Base-by-base conservation (phyloP, 2,329 filamentous ascomycete species). In the Elsinoe australis region DNA sequence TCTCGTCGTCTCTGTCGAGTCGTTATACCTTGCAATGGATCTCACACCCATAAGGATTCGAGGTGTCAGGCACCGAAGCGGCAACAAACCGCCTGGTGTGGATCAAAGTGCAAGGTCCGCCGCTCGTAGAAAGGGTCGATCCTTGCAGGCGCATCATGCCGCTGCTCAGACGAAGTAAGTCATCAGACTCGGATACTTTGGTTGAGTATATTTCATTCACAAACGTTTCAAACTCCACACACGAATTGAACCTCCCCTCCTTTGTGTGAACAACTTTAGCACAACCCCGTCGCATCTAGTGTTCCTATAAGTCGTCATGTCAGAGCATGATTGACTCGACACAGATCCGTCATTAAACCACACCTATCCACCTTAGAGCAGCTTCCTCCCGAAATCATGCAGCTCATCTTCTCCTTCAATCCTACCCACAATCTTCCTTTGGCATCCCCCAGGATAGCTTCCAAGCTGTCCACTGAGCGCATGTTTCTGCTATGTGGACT, bases 301-400 rank as follows among this genome's bases (percentile, higher is more conserved):
- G n/a, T n/a, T n/a, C n/a, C n/a, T n/a, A 12, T 29, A 29, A 29
- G 26, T 29, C 7, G 26, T 12, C 6, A 29, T 41, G 38, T 17
- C 33, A 46, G 44, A 50, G 29, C 44, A 48, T 32, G 29, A 47
- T 32, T 14, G 12, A 17, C 26, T 12, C 6, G 26, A 29, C 26
- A 6, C 7, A 35, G 36, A 28, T 42, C 45, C 34, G n/a, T n/a
- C n/a, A n/a, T n/a, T 35, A 24, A 34, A 15, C 36, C 26, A 24
- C 47, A 51, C 1, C 38, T 60, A 18, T 56, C 61, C 38, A 35
- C 46, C n/a, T 50, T 66, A 24, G 62, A 66, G 42, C 51, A 58
- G 32, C 48, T 65, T 17, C 63, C 63, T n/a, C 56, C 56, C 5
- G 63, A 66, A 47, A 56, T 66, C 10, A 35, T 64, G 24, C 61